Evolutionary conservation across 208 protist species (phyloP).

Genomic region (Herpetomonas samuelpessoai): DNA sequence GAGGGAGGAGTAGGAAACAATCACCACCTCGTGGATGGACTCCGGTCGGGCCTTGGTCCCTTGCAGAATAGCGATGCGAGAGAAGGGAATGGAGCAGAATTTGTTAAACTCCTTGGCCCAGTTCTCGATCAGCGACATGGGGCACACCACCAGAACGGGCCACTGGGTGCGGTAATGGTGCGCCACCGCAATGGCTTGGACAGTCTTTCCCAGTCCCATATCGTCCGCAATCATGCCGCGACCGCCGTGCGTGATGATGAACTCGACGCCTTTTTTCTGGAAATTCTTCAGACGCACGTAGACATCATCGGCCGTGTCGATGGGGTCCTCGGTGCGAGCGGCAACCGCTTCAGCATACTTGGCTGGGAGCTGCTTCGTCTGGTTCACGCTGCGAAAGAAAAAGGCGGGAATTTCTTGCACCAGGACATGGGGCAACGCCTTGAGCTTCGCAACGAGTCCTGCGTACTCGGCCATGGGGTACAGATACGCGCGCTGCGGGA

Average conservation of each 20-base stretch:
- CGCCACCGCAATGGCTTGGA: constrained; percentile 93
- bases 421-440: constrained; percentile 20
- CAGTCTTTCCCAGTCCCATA: constrained; percentile 97
- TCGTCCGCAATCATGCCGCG: constrained; percentile 95
- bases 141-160: constrained; percentile 94
- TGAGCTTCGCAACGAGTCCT: constrained; percentile 37
- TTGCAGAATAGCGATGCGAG: constrained; percentile 72
- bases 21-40: constrained; percentile 61
- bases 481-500: constrained; percentile 46
- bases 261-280: constrained; percentile 78
- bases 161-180: constrained; percentile 92
- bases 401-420: constrained; percentile 76
- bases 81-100: constrained; percentile 78
- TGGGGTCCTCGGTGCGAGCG: constrained; percentile 15
- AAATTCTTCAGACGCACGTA: constrained; percentile 73
- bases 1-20: constrained; percentile 81
- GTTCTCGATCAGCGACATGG: constrained; percentile 90
- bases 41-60: constrained; percentile 35
- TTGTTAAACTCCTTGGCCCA: constrained; percentile 91
- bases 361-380: constrained; percentile 25
- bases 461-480: constrained; percentile 64
- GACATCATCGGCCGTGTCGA: constrained; percentile 62
- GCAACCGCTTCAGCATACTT: constrained; percentile 38
- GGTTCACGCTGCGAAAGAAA: constrained; percentile 72
- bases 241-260: constrained; percentile 70